Conservation (phyloP, 192 early-diverging fungal species). For the Backusella westeae region DNA sequence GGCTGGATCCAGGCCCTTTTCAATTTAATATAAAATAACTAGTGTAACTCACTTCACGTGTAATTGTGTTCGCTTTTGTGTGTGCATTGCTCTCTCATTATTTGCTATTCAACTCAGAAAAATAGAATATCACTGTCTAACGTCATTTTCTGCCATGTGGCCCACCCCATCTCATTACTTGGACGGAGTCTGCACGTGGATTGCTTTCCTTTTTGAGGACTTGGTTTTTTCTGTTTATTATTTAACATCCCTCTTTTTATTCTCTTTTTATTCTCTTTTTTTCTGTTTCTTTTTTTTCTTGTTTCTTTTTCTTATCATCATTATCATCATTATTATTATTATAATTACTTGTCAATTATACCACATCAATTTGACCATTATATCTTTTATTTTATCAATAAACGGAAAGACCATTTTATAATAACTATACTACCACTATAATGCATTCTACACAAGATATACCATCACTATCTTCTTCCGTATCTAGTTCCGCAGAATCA, state of each 20-base stretch:
- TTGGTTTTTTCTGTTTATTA: not conserved
- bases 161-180: not conserved
- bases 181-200: constrained; percentile 7
- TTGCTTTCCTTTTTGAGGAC: not conserved
- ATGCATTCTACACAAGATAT: constrained; percentile 5
- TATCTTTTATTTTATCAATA: not conserved
- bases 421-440: not conserved
- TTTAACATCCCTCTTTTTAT: not conserved
- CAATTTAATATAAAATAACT: not conserved
- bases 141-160: constrained; percentile 15
- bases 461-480: constrained; percentile 13
- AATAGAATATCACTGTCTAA: not conserved
- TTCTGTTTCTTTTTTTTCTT: not conserved
- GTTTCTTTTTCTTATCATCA: not conserved
- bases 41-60: constrained; percentile 3
- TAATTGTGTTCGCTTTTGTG: not conserved
- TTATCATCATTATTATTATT: not conserved
- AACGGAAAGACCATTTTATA: not conserved
- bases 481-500: not conserved
- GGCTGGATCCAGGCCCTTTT: constrained; percentile 4
- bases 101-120: constrained; percentile 6
- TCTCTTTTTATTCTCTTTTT: constrained; percentile 1
- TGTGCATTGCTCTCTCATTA: not conserved
- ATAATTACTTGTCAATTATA: not conserved
- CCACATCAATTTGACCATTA: not conserved